These are phyloP conservation scores for Solanum dulcamara DNA, from an alignment of 257 asterid genomes.

Conservation along the genomic window DNA sequence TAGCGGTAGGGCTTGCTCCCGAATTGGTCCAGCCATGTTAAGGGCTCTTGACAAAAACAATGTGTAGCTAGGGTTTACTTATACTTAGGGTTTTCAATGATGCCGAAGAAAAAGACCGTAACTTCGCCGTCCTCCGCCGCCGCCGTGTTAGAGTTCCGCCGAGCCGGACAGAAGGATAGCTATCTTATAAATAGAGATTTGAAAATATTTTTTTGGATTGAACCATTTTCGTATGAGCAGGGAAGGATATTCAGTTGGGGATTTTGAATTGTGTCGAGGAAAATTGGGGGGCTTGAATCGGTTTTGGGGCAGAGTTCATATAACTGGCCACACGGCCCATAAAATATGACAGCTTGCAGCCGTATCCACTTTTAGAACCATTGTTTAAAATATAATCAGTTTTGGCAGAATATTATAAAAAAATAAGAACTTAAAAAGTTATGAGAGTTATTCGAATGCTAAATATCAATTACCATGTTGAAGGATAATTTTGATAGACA, in stretches of 20 bases:
- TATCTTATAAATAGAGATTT: neutral
- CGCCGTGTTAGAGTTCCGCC: neutral
- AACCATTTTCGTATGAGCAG: neutral
- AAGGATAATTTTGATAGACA: no score
- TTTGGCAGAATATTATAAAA: neutral
- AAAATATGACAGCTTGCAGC: neutral
- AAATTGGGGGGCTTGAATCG: neutral
- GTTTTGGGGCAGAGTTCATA: neutral
- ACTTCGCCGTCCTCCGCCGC: neutral
- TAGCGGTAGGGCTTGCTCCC: conserved; percentile 78
- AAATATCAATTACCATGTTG: no score
- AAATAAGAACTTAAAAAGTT: no score
- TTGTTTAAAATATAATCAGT: neutral
- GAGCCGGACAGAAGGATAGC: neutral
- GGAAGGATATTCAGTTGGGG: neutral
- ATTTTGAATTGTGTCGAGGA: neutral
- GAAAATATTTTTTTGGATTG: neutral
- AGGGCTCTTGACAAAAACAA: neutral
- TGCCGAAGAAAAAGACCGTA: neutral
- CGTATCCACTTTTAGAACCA: neutral
- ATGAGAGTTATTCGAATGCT: no score
- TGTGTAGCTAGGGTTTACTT: neutral
- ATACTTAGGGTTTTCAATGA: conserved; percentile 44
- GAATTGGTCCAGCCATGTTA: conserved; percentile 43
- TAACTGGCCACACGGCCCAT: neutral